Conservation (phyloP, 805 yeast species). For the Candida hispaniensis region DNA sequence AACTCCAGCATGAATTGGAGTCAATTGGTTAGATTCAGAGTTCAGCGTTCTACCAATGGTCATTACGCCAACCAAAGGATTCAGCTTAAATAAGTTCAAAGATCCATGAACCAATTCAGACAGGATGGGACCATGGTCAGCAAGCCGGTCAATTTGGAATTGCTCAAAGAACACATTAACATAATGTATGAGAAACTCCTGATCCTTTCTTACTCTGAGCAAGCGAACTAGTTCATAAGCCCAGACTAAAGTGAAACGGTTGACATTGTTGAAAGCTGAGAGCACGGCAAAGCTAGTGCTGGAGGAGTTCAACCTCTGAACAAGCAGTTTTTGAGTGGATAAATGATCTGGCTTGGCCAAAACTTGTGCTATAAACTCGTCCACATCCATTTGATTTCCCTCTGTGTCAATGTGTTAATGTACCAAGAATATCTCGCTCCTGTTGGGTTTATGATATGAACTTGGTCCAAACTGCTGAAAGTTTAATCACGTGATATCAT, state of each 20-base stretch:
- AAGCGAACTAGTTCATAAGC: constrained; percentile 8
- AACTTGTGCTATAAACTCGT: no score
- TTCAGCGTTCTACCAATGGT: background rate
- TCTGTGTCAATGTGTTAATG: no score
- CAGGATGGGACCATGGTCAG: background rate
- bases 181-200: constrained; percentile 7
- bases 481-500: no score
- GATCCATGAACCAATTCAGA: constrained; percentile 2
- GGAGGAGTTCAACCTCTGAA: constrained; percentile 3
- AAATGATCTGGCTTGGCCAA: no score
- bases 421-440: no score
- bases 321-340: no score
- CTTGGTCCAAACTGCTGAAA: no score
- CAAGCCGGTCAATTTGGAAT: background rate
- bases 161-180: constrained; percentile 4
- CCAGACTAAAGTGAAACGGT: constrained; percentile 6
- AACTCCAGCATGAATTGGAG: constrained; percentile 14
- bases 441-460: no score
- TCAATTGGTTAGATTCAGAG: constrained; percentile 8
- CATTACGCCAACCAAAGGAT: constrained; percentile 5
- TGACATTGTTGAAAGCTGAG: constrained; percentile 7
- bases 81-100: background rate
- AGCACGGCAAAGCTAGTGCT: constrained; percentile 4
- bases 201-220: constrained; percentile 3
- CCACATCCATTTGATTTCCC: no score